phyloP scores from a whole-genome alignment of 1,139 yeast genomes.

The Candida glucosophila region DNA sequence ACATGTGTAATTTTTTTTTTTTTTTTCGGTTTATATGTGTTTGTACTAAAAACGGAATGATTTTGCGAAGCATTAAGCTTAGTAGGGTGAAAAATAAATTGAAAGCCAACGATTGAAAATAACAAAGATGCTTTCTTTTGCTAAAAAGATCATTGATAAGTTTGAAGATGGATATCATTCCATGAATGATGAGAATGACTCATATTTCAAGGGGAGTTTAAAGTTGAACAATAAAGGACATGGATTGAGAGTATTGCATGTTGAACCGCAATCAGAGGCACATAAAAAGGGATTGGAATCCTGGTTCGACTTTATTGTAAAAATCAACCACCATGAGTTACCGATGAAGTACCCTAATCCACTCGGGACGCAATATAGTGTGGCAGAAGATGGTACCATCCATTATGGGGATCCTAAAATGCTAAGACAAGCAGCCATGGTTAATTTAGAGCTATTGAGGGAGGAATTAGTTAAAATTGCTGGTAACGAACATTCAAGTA shows the following conservation, averaged over 20 bases:
- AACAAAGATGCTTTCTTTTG: conserved; percentile 94
- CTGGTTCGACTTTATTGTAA: conserved; percentile 79
- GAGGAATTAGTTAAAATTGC: conserved; percentile 30
- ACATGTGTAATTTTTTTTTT: too few relatives aligned
- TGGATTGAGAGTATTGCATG: conserved; percentile 33
- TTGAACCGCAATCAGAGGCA: conserved; percentile 33
- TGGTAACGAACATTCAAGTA: conserved; percentile 14
- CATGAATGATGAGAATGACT: conserved; percentile 25
- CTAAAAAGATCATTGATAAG: conserved; percentile 72
- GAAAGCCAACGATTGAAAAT: too few relatives aligned
- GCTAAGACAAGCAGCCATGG: conserved; percentile 28
- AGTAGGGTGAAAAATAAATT: too few relatives aligned
- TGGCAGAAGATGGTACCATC: conserved; percentile 37
- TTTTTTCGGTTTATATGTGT: too few relatives aligned
- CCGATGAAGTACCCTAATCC: conserved; percentile 39
- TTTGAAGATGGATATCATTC: conserved; percentile 44
- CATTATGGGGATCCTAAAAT: conserved; percentile 30
- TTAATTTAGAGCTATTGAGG: conserved; percentile 24
- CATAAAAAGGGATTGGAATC: conserved; percentile 50
- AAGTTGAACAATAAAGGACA: conserved; percentile 34
- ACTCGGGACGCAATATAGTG: conserved; percentile 22
- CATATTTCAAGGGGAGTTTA: conserved; percentile 44
- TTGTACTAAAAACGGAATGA: too few relatives aligned
- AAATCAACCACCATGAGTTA: conserved; percentile 67
- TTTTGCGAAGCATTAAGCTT: too few relatives aligned